Base-by-base conservation (phyloP, 768 basidiomycete genomes). In the Lentinula sp. region DNA sequence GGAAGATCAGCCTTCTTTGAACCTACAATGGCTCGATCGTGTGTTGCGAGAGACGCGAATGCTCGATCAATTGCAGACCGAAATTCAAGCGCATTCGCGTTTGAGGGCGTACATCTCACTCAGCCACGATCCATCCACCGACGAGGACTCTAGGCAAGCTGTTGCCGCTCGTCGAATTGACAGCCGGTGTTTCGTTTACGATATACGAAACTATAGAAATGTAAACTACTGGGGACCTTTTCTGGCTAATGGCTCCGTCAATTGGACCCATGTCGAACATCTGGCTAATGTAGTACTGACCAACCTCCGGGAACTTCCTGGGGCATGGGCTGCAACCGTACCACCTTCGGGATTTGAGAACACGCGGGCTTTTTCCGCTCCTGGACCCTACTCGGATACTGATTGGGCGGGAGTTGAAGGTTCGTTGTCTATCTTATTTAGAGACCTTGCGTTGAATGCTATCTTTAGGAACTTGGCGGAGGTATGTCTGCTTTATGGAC, bases 341-440 rank as follows among this genome's bases (percentile, higher is more conserved):
- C 87, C 87, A 1, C 81, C 80, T 11, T 69, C 75, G 42, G 80
- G 83, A 7, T 67, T 87, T 21, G 75, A 84, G 52, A 78, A 81
- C 5, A 76, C 79, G 9, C 73, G 84, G 8, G 74, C 80, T n/a
- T 80, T 81, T 64, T 85, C 84, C 16, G 83, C 84, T 9, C 80
- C 81, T 11, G 77, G 75, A 16, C 64, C 70, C 56, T 70, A 67
- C 8, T 67, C 70, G 45, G 65, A 69, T 7, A 64, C 67, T 18
- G 88, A 90, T 68, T 91, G 90, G 90, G 88, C 88, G 18, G 88
- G 88, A 10, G 80, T 90, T 2, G 83, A 86, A 70, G 89, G 79
- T 77, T 58, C 57, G 64, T 55, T 5, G 51, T 34, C 15, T 40
- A 7, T 55, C 48, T 40, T 51, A 5, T 40, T 11, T 8, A 1